Percentiles rank a stretch among this genome's conserved stretches.
phyloP scores from a whole-genome alignment of 768 basidiomycete genomes.

The Mycena alexandri region DNA sequence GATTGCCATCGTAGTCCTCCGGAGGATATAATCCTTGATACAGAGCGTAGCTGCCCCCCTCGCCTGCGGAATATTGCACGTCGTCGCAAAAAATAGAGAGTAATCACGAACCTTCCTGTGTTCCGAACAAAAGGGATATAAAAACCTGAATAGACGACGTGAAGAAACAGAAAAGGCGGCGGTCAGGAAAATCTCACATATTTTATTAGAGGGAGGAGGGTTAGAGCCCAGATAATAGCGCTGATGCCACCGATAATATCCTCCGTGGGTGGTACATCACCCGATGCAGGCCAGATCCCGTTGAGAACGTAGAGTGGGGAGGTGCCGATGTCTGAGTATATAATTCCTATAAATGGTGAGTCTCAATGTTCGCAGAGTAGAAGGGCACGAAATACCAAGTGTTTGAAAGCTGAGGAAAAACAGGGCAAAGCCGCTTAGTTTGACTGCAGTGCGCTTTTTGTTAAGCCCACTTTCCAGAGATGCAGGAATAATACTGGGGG shows the following conservation, averaged over 20 bases:
- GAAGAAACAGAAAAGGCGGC: slow-evolving; percentile 46
- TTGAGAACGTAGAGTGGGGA: slow-evolving; percentile 76
- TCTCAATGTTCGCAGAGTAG: not conserved
- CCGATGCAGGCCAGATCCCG: slow-evolving; percentile 68
- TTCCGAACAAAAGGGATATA: slow-evolving; percentile 64
- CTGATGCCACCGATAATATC: slow-evolving; percentile 74
- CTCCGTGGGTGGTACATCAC: slow-evolving; percentile 63
- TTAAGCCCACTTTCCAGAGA: slow-evolving; percentile 45
- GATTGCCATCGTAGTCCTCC: slow-evolving; percentile 56
- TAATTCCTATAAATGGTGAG: slow-evolving; percentile 51
- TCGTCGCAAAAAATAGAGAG: not conserved
- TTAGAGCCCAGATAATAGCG: slow-evolving; percentile 75
- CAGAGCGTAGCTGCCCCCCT: slow-evolving; percentile 78
- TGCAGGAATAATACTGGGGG: slow-evolving; percentile 24
- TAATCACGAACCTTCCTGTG: slow-evolving; percentile 57
- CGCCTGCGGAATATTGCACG: slow-evolving; percentile 54
- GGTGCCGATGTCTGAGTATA: slow-evolving; percentile 67
- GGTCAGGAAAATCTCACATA: slow-evolving; percentile 55
- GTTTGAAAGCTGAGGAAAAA: slow-evolving; percentile 51
- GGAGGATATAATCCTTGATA: slow-evolving; percentile 73
- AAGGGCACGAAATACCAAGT: slow-evolving; percentile 39
- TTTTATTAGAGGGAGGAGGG: slow-evolving; percentile 72
- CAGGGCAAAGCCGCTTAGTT: slow-evolving; percentile 48
- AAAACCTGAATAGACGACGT: slow-evolving; percentile 63
- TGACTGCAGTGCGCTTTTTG: slow-evolving; percentile 49